Percentiles rank a stretch among this genome's conserved stretches.
These are phyloP conservation scores for Pythium guiyangense DNA, from an alignment of 352 stramenopile genomes.

Conservation along the genomic window DNA sequence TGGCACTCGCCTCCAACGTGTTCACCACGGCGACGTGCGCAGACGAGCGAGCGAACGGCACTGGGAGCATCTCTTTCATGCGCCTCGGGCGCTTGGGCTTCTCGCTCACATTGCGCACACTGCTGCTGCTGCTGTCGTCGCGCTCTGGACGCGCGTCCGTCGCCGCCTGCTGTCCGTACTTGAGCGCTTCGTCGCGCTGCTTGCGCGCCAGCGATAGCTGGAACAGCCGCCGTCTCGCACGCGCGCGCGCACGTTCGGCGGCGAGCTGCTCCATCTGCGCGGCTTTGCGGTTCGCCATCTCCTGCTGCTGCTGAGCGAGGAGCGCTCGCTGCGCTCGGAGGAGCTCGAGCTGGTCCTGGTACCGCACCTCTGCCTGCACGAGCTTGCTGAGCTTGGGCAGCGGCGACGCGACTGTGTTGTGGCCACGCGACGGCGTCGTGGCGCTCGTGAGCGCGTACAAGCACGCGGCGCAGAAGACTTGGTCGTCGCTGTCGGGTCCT, in stretches of 20 bases:
- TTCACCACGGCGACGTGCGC: neutral
- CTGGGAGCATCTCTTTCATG: constrained; percentile 8
- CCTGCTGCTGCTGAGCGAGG: constrained; percentile 38
- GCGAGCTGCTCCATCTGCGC: constrained; percentile 26
- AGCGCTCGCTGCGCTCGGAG: constrained; percentile 38
- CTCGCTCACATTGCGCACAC: neutral
- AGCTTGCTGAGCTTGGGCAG: constrained; percentile 46
- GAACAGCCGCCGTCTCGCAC: constrained; percentile 31
- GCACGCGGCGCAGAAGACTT: constrained; percentile 28
- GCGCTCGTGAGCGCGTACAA: constrained; percentile 15
- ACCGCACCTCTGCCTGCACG: constrained; percentile 51
- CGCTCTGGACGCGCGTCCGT: neutral
- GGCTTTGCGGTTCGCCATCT: constrained; percentile 32
- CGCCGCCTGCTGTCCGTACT: constrained; percentile 18
- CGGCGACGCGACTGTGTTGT: constrained; percentile 13
- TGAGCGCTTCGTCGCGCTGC: constrained; percentile 42
- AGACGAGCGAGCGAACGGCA: constrained; percentile 7
- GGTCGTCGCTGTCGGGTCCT: constrained; percentile 5
- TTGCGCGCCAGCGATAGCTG: constrained; percentile 30
- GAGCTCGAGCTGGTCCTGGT: constrained; percentile 44
- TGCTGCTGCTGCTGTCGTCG: neutral
- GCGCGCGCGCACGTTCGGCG: constrained; percentile 24
- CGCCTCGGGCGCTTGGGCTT: constrained; percentile 16
- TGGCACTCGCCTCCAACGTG: neutral
- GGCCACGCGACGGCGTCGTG: neutral